Percentiles rank a stretch among this genome's conserved stretches.
Evolutionary conservation across 2,329 filamentous ascomycete genomes (phyloP).

Genomic region (Curvularia sp.): DNA sequence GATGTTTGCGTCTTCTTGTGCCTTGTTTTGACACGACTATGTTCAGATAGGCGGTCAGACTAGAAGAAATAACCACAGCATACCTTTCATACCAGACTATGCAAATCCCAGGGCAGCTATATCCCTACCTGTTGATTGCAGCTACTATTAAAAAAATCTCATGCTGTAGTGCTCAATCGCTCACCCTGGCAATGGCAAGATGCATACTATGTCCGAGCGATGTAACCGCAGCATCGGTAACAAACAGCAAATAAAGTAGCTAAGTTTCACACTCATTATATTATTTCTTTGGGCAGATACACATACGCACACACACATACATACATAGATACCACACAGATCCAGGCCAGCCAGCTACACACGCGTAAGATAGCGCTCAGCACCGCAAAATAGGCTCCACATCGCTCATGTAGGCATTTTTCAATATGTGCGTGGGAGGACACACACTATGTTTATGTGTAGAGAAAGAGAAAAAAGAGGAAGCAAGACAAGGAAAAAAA

Average conservation of each 20-base stretch:
- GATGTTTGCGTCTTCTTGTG: neutral
- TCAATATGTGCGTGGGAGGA: neutral
- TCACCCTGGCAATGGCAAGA: too few relatives aligned
- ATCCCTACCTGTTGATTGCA: too few relatives aligned
- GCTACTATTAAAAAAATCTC: too few relatives aligned
- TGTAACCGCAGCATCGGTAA: too few relatives aligned
- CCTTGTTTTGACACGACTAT: neutral
- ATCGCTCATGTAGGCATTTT: neutral
- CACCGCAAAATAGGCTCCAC: neutral
- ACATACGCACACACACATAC: neutral
- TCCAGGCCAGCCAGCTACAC: neutral
- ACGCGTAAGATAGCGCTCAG: neutral
- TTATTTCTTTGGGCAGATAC: neutral
- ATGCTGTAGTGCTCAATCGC: too few relatives aligned
- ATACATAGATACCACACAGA: neutral
- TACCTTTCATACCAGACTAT: too few relatives aligned
- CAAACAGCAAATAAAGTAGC: neutral
- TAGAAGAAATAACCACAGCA: neutral
- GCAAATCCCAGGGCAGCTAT: too few relatives aligned
- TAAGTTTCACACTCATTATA: neutral
- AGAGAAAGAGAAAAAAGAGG: neutral
- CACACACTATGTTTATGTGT: neutral
- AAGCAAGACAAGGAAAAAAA: neutral
- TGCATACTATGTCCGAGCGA: too few relatives aligned
- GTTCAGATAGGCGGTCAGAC: too few relatives aligned